These are phyloP conservation scores for Microbotryomycetes sp. DNA, from an alignment of 1,284 basidiomycete species.

Conservation along the genomic window DNA sequence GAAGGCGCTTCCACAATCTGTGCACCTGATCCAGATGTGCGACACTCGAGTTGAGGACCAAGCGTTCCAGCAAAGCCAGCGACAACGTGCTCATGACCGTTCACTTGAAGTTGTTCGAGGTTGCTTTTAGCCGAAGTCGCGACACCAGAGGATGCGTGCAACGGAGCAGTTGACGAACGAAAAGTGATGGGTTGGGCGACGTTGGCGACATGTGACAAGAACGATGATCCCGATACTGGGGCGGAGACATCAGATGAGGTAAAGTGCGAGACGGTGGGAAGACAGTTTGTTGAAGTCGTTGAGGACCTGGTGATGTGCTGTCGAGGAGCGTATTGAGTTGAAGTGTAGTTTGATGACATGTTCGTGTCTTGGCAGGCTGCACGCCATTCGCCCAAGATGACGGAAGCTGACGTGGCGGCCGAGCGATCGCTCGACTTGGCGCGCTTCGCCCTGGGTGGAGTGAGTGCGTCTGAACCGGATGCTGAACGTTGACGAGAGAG, in stretches of 20 bases:
- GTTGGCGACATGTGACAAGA: background rate
- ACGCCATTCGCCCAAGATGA: background rate
- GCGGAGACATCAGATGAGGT: too few species aligned
- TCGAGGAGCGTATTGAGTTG: background rate
- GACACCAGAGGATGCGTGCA: background rate
- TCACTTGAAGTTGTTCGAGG: background rate
- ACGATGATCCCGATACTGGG: background rate
- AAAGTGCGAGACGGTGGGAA: too few species aligned
- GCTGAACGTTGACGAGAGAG: constrained; percentile 1
- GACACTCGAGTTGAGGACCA: background rate
- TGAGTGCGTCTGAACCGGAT: background rate
- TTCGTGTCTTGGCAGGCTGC: background rate
- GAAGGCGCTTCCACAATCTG: background rate
- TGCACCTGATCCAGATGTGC: background rate
- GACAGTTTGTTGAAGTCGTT: background rate
- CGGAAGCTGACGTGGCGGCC: background rate
- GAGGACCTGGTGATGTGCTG: background rate
- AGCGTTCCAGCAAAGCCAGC: background rate
- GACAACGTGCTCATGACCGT: background rate
- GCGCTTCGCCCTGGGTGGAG: constrained; percentile 1
- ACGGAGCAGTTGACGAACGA: constrained; percentile 1
- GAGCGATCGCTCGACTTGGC: background rate
- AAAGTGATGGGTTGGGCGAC: background rate
- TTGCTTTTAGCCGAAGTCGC: background rate
- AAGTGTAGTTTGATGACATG: background rate